Evolutionary conservation across 2,329 filamentous ascomycete genomes (phyloP).

Genomic region (Orbilia blumenaviensis): DNA sequence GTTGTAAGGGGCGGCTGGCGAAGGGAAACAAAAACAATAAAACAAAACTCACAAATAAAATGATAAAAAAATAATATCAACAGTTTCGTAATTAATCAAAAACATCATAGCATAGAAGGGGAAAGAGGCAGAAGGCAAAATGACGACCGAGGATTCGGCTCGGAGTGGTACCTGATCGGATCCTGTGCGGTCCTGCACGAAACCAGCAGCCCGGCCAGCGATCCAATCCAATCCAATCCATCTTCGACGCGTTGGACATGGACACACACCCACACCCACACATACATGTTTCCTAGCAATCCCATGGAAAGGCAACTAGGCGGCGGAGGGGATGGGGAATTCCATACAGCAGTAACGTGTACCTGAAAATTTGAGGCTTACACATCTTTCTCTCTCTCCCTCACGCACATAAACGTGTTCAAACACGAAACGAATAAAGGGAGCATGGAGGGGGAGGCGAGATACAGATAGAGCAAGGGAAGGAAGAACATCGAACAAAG

Average conservation of each 20-base stretch:
- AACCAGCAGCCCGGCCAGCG: neutral
- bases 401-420: constrained; percentile 46
- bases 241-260: constrained; percentile 27
- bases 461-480: neutral
- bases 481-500: constrained; percentile 26
- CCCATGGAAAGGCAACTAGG: neutral
- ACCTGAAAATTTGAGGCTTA: neutral
- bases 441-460: too few species aligned
- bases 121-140: too few species aligned
- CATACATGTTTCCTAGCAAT: neutral
- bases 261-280: neutral
- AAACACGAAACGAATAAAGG: constrained; percentile 53
- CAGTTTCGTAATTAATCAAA: too few species aligned
- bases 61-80: too few species aligned
- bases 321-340: neutral
- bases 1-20: constrained; percentile 28
- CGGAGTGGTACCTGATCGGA: constrained; percentile 17
- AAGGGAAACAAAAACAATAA: neutral
- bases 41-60: too few species aligned
- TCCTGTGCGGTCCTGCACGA: constrained; percentile 19
- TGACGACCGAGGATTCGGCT: too few species aligned
- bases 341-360: neutral
- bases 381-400: neutral
- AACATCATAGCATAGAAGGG: too few species aligned
- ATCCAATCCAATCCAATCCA: constrained; percentile 12